Evolutionary conservation across 768 basidiomycete genomes (phyloP), one percentile per base, ranked within the genome.

Genomic region (Psilocybe subaeruginosa): DNA sequence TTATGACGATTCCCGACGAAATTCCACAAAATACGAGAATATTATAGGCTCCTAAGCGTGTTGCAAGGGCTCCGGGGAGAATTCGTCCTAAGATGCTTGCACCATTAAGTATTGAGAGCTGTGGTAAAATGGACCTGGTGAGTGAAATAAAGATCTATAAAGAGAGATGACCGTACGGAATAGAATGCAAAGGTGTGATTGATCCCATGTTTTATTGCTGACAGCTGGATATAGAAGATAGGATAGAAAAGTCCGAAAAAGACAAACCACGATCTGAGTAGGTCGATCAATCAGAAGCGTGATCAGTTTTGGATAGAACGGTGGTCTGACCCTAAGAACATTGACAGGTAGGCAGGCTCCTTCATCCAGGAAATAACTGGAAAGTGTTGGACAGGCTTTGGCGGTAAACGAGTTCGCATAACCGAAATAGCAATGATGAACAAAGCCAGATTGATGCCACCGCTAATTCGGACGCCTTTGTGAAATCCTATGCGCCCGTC

Each of bases 381-480:
- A 51, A 73, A 58, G 3, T 59, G 37, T 19, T 61, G 64, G 5
- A 50, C 65, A 1, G 27, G 50, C 27, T 69, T 71, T 17, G 78
- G 74, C 9, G 77, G 77, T 1, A 79, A 65, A 48, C 78, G 68
- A 7, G 76, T 70, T 23, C 69, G 70, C 68, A 76, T 76, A 14
- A 78, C 54, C 16, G 69, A 35, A 53, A 66, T 70, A 0, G 77
- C 76, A 11, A 75, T 45, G n/a, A 63, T 33, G 12, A 63, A 53
- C 16, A 63, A 54, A 2, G 41, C n/a, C 1, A 49, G 41, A 30
- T 63, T 63, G 30, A 63, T 56, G 0, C 62, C 70, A n/a, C 74
- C 76, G 50, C 78, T 80, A 14, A 77, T 73, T 3, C 78, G 72
- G 41, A 80, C 75, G 2, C 74, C 75, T 8, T 74, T 75, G 50